Evolutionary conservation across 106 monocot genomes (phyloP).

Genomic region (Phalaenopsis aphrodite): DNA sequence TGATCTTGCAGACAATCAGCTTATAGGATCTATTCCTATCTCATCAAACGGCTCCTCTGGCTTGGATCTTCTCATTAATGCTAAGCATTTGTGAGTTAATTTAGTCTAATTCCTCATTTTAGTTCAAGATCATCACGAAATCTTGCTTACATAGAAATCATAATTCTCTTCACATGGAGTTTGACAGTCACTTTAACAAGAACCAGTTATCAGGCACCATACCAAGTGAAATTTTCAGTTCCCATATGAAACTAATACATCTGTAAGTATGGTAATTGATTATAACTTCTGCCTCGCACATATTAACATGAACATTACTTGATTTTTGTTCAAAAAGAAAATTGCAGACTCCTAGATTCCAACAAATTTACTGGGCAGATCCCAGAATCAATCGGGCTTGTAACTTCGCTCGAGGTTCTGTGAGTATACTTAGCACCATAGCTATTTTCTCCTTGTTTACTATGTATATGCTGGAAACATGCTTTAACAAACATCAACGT

Average conservation of each 20-base stretch:
- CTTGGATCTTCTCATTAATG: constrained; percentile 39
- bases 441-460: background rate
- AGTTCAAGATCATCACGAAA: background rate
- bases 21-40: constrained; percentile 44
- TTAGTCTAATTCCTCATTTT: background rate
- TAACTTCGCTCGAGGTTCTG: constrained; percentile 53
- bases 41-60: constrained; percentile 35
- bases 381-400: constrained; percentile 43
- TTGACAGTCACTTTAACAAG: constrained; percentile 74
- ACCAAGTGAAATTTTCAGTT: constrained; percentile 45
- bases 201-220: constrained; percentile 75
- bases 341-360: constrained; percentile 53
- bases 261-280: constrained; percentile 34
- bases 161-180: background rate
- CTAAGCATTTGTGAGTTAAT: constrained; percentile 63
- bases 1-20: constrained; percentile 50
- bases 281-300: background rate
- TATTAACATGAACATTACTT: background rate
- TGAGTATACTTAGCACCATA: constrained; percentile 26
- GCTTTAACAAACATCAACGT: background rate
- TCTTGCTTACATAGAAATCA: background rate
- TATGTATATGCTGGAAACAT: background rate
- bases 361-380: constrained; percentile 64
- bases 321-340: background rate
- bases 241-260: constrained; percentile 56